phyloP scores from a whole-genome alignment of 257 asterid species.

The Salvia hispanica region DNA sequence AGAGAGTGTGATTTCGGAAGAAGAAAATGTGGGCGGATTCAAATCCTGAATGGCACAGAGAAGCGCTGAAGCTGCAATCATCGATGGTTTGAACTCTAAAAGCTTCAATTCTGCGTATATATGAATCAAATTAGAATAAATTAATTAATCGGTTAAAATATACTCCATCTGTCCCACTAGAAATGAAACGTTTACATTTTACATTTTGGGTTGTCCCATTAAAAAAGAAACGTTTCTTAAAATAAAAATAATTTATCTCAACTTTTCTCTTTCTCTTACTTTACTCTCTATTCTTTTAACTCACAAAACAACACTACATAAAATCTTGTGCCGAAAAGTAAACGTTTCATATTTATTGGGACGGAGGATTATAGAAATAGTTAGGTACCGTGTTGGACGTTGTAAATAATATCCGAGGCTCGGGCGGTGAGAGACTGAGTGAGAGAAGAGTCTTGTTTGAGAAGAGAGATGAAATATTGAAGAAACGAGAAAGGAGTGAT shows the following conservation, averaged over 20 bases:
- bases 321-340: too few species aligned
- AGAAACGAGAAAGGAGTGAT: constrained; percentile 68
- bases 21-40: constrained; percentile 37
- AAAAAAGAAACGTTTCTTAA: too few species aligned
- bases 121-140: not conserved
- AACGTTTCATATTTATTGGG: too few species aligned
- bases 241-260: too few species aligned
- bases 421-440: constrained; percentile 39
- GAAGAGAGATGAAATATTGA: constrained; percentile 42
- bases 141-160: not conserved
- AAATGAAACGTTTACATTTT: too few species aligned
- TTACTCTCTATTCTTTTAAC: too few species aligned
- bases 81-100: constrained; percentile 53
- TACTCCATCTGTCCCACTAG: too few species aligned
- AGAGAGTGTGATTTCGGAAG: constrained; percentile 39
- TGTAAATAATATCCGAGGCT: constrained; percentile 49
- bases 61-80: constrained; percentile 58
- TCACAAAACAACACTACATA: too few species aligned
- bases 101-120: constrained; percentile 45
- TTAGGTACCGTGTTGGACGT: constrained; percentile 42
- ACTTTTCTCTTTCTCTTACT: too few species aligned
- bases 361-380: not conserved
- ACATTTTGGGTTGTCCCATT: too few species aligned
- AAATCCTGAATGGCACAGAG: constrained; percentile 50
- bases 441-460: constrained; percentile 38